These are phyloP conservation scores for Amylostereum areolatum DNA, from an alignment of 1,284 basidiomycete species.

Conservation along the genomic window DNA sequence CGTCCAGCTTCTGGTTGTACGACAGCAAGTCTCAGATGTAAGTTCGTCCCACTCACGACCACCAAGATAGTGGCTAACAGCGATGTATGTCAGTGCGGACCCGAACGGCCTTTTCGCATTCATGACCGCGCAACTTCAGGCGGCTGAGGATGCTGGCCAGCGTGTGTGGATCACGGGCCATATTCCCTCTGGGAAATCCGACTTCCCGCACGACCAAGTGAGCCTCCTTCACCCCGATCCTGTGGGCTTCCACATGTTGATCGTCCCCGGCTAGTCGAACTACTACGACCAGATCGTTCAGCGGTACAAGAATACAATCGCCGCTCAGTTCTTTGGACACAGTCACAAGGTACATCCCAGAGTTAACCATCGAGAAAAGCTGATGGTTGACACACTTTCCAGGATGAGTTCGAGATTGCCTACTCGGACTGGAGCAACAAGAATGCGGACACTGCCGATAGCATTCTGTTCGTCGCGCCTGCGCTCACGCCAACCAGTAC, in stretches of 20 bases:
- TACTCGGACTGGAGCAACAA: constrained; percentile 49
- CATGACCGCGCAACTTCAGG: background rate
- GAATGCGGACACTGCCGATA: constrained; percentile 42
- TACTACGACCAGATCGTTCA: constrained; percentile 54
- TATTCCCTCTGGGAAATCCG: background rate
- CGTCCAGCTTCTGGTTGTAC: constrained; percentile 22
- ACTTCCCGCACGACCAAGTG: constrained; percentile 1
- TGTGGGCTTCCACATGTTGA: background rate
- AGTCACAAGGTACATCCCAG: constrained; percentile 26
- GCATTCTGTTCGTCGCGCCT: constrained; percentile 43
- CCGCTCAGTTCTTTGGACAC: constrained; percentile 45
- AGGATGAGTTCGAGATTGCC: constrained; percentile 52
- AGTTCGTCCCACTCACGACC: background rate
- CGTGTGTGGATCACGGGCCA: background rate
- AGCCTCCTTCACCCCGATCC: background rate
- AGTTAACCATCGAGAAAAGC: background rate
- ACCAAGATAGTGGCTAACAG: background rate
- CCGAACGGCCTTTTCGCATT: background rate
- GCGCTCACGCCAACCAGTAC: constrained; percentile 51
- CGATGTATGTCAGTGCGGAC: background rate
- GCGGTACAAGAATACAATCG: constrained; percentile 51
- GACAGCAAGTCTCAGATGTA: constrained; percentile 12
- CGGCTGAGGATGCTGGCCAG: background rate
- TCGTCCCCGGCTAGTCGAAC: constrained; percentile 35
- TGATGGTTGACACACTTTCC: background rate